phyloP scores from a whole-genome alignment of 2,329 filamentous ascomycete species.

The Fusarium musae region DNA sequence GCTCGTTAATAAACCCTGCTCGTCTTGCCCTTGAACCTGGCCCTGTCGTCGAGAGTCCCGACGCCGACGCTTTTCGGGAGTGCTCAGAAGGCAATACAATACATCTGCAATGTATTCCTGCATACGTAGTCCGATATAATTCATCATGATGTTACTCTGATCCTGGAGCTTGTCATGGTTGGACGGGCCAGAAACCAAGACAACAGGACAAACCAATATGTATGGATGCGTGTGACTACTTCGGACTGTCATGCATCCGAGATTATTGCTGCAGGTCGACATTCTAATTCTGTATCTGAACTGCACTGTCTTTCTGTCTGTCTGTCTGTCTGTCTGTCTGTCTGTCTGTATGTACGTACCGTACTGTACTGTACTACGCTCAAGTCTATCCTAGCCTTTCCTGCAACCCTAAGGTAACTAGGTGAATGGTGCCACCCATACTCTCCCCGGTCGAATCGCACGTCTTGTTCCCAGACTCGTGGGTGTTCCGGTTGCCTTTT shows the following conservation, averaged over 20 bases:
- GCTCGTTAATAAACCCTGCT: conserved; percentile 5
- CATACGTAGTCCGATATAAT: not conserved
- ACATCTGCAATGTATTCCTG: not conserved
- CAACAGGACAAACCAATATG: conserved; percentile 25
- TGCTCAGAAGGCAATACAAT: not conserved
- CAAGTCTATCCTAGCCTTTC: conserved; percentile 22
- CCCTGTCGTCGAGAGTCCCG: conserved; percentile 6
- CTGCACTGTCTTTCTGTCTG: not conserved
- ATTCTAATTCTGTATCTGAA: conserved; percentile 30
- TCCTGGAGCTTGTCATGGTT: conserved; percentile 31
- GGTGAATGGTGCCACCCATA: conserved; percentile 16
- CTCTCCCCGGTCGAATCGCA: conserved; percentile 20
- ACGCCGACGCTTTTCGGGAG: conserved; percentile 22
- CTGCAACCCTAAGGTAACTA: conserved; percentile 17
- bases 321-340: not conserved
- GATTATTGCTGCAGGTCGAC: conserved; percentile 45
- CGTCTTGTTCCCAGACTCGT: conserved; percentile 13
- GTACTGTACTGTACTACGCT: not conserved
- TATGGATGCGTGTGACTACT: conserved; percentile 40
- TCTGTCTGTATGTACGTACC: not conserved
- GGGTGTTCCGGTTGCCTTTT: conserved; percentile 30
- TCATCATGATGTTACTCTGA: conserved; percentile 32
- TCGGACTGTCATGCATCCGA: conserved; percentile 44
- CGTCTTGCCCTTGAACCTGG: not conserved
- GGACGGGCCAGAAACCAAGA: conserved; percentile 6